These are phyloP conservation scores for Castanea mollissima DNA, from an alignment of 306 rosid genomes.

Conservation along the genomic window DNA sequence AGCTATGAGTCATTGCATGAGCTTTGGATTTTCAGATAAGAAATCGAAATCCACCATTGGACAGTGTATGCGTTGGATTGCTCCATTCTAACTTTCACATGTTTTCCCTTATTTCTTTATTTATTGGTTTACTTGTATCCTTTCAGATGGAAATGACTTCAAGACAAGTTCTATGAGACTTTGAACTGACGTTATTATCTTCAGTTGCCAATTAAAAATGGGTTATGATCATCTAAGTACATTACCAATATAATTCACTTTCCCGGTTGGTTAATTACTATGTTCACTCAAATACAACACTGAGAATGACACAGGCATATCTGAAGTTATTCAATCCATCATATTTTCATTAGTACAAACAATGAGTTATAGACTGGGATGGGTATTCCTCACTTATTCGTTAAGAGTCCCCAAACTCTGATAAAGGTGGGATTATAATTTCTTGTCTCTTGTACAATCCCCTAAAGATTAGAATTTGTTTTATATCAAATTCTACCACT, in stretches of 20 bases:
- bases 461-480: too few species aligned
- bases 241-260: not conserved
- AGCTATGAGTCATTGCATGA: constrained; percentile 48
- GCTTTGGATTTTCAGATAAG: constrained; percentile 51
- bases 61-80: constrained; percentile 35
- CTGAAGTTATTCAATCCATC: too few species aligned
- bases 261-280: too few species aligned
- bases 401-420: too few species aligned
- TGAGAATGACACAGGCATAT: too few species aligned
- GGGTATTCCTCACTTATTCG: too few species aligned
- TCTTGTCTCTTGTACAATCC: too few species aligned
- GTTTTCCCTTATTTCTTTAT: constrained; percentile 1
- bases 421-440: too few species aligned
- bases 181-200: constrained; percentile 51
- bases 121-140: constrained; percentile 18
- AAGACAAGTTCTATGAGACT: constrained; percentile 59
- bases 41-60: constrained; percentile 48
- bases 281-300: too few species aligned
- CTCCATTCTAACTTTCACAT: not conserved
- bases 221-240: constrained; percentile 20
- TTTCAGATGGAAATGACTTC: constrained; percentile 63
- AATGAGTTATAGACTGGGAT: too few species aligned
- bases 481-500: too few species aligned
- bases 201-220: constrained; percentile 36
- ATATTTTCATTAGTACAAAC: too few species aligned